Evolutionary conservation across 2,329 filamentous ascomycete species (phyloP).

Genomic region (Hymenoscyphus fructigenus): DNA sequence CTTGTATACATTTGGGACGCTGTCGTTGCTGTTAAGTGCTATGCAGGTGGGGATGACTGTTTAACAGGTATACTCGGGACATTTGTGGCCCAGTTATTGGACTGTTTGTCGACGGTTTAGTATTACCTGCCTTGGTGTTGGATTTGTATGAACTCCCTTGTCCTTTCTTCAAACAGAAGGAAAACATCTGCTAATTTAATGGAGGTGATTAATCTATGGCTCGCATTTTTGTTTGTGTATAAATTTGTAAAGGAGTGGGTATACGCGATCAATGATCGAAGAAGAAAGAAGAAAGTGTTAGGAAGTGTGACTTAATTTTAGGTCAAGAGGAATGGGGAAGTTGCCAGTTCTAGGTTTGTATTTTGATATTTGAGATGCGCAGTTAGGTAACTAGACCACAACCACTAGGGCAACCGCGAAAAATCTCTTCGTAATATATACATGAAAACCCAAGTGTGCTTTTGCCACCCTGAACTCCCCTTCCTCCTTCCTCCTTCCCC

Average conservation of each 20-base stretch:
- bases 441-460: no score
- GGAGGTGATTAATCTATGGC: no score
- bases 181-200: no score
- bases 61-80: background rate
- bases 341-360: no score
- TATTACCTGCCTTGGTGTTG: background rate
- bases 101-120: background rate
- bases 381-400: no score
- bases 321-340: no score
- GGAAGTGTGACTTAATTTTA: no score
- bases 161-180: background rate
- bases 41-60: constrained; percentile 16
- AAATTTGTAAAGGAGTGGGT: background rate
- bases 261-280: background rate
- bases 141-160: background rate
- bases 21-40: constrained; percentile 8
- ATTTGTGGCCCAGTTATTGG: background rate
- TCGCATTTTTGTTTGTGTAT: background rate
- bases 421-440: no score
- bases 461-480: no score
- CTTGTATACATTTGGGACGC: constrained; percentile 3
- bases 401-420: no score
- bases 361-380: no score
- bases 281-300: background rate
- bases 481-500: no score